phyloP scores from a whole-genome alignment of 169 alveolate species.

The Plasmodium cynomolgi region DNA sequence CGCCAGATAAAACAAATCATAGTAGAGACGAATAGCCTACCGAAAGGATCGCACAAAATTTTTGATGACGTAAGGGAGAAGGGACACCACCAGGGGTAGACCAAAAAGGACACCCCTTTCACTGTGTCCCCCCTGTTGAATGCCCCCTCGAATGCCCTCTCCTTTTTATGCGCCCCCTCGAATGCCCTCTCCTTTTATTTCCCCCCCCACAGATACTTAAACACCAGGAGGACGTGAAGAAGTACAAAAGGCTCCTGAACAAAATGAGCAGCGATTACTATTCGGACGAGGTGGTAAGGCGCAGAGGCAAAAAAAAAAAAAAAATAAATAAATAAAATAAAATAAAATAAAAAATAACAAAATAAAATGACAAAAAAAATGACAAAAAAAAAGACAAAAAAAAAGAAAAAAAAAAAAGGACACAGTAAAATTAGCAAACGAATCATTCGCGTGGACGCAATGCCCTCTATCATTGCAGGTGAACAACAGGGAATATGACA shows the following conservation, averaged over 20 bases:
- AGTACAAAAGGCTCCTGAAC: constrained; percentile 37
- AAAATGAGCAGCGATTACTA: constrained; percentile 65
- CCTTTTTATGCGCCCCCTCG: not conserved
- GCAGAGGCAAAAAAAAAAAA: not conserved
- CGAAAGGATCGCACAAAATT: constrained; percentile 66
- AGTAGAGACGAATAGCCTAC: constrained; percentile 59
- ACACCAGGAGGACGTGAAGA: constrained; percentile 39
- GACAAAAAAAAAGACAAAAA: no score
- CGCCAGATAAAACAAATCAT: constrained; percentile 59
- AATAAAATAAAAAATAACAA: constrained; percentile 3
- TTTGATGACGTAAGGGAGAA: constrained; percentile 40
- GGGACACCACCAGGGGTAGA: not conserved
- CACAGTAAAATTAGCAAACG: not conserved
- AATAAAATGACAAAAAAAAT: not conserved
- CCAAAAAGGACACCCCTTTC: not conserved
- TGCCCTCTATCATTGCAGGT: not conserved
- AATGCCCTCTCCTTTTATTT: not conserved
- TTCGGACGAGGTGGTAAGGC: constrained; percentile 31
- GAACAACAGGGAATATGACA: constrained; percentile 17
- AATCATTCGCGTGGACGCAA: not conserved
- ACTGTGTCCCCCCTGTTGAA: not conserved
- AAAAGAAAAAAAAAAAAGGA: constrained; percentile 6
- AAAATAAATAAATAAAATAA: not conserved
- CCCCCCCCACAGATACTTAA: constrained; percentile 22
- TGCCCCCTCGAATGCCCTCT: not conserved